Base-by-base conservation (phyloP, 2,329 filamentous ascomycete species). In the Colletotrichum plurivorum region DNA sequence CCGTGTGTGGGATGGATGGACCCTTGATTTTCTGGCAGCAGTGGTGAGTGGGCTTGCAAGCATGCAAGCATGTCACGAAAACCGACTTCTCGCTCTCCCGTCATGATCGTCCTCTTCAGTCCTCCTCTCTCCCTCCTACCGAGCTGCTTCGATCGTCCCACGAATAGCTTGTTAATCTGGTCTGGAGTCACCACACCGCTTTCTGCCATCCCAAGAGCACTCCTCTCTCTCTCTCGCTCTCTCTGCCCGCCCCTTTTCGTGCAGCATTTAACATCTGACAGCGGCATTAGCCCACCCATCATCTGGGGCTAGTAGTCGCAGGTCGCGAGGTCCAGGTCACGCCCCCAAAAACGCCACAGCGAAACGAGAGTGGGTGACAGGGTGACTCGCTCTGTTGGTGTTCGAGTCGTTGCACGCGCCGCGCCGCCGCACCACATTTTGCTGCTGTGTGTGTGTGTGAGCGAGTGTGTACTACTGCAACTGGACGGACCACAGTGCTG, bases 251-350 rank as follows among this genome's bases (percentile, higher is more conserved):
- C 55, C 16, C 48, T 49, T 31, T 66, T 31, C 41, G 22, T 16
- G 31, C 46, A 39, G 43, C 45, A 41, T 66, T 36, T 61, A 45
- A 61, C 67, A 67, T 69, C 67, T 69, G 67, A 69, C 62, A 69
- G 67, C 67, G 56, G 56, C 62, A 67, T 64, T 56, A 66, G 53
- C 36, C 31, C 43, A 27, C 41, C 48, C 36, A 27, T 51, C 41
- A 36, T 9, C 9, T 36, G 10, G 41, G 16, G 41, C 41, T 43
- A n/a, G 45, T 56, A 64, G 65, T 48, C 53, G 45, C 41, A 8
- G 58, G 65, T 48, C 53, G 45, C 41, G 10, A 64, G 60, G 65
- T 10, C 60, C 53, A 67, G 56, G 67, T 69, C 62, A 69, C 51
- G 51, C 51, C 36, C 36, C 39, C 31, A 16, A 31, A 46, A 27